phyloP scores from a whole-genome alignment of 129 eudicot species.

The Escallonia rubra region DNA sequence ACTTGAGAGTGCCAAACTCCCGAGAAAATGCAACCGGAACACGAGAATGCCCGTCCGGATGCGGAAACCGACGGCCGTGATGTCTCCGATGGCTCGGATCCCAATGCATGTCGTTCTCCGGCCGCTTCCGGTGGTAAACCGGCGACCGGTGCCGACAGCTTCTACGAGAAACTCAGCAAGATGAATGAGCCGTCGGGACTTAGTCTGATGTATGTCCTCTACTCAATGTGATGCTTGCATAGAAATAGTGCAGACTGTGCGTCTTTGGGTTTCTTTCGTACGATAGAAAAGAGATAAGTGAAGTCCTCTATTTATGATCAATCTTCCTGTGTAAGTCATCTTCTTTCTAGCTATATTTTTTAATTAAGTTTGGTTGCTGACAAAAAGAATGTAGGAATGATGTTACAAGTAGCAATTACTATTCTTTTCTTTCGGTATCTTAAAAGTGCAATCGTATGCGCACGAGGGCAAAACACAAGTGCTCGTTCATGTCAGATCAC shows the following conservation, averaged over 20 bases:
- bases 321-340: not conserved
- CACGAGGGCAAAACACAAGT: too few species aligned
- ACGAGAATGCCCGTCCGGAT: not conserved
- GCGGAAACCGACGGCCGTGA: not conserved
- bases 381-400: too few species aligned
- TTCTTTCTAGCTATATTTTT: too few species aligned
- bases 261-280: not conserved
- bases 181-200: constrained; percentile 52
- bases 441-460: too few species aligned
- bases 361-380: too few species aligned
- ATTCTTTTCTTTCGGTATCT: too few species aligned
- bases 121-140: not conserved
- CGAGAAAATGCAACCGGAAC: constrained; percentile 13
- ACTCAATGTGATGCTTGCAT: not conserved
- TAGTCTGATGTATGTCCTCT: constrained; percentile 37
- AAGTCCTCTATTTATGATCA: not conserved
- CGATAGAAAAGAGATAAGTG: not conserved
- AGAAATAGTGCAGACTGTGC: not conserved
- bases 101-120: constrained; percentile 2
- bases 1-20: too few species aligned
- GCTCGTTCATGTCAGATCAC: too few species aligned
- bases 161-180: constrained; percentile 48
- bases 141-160: constrained; percentile 14
- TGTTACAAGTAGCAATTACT: too few species aligned
- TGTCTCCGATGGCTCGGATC: not conserved